Evolutionary conservation across 495 filamentous ascomycete species (phyloP), one percentile per base, ranked within the genome.

Genomic region (Penicillium tannophilum): DNA sequence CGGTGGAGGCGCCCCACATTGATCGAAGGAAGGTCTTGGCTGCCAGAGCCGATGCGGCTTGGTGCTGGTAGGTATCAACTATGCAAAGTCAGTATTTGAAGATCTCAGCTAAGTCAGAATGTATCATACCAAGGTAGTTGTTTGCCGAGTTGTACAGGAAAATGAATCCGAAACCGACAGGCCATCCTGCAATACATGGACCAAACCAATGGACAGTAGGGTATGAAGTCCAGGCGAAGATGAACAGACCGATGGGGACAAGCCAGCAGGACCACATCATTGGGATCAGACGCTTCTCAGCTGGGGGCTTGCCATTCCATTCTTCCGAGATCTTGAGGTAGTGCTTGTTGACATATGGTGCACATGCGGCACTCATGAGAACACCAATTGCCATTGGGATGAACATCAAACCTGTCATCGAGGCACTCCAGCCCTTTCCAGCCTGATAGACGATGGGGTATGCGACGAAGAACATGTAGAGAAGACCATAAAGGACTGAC

Each of bases 191-290:
- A 12, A 94, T 77, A 2, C 79, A 77, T 3, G 90, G 88, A 0
- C 88, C 90, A 48, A 86, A 77, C 90, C 89, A 93, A 63, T 72
- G 79, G 2, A 93, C 63, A 0, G 54, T 54, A 6, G 82, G 78
- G 69, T 88, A 92, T 0, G 87, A 90, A 2, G 88, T 84, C 90
- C 90, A 93, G 35, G 89, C 90, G 71, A 93, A 93, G 69, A 93
- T 90, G 72, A 93, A 92, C 6, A 92, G 75, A 12, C 88, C 89
- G 47, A 90, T 76, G 0, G 89, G 89, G 63, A 93, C 84, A 61
- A 83, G 80, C 89, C 89, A 93, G 80, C 90, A 93, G 28, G 84
- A 86, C 19, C 79, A 66, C 90, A 95, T 93, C 90, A 93, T 93
- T 12, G 90, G 90, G 53, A 92, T 88, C 9, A 95, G 77, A 44